Evolutionary conservation across 2,329 filamentous ascomycete genomes (phyloP).

Genomic region (Fusarium tuaranense): DNA sequence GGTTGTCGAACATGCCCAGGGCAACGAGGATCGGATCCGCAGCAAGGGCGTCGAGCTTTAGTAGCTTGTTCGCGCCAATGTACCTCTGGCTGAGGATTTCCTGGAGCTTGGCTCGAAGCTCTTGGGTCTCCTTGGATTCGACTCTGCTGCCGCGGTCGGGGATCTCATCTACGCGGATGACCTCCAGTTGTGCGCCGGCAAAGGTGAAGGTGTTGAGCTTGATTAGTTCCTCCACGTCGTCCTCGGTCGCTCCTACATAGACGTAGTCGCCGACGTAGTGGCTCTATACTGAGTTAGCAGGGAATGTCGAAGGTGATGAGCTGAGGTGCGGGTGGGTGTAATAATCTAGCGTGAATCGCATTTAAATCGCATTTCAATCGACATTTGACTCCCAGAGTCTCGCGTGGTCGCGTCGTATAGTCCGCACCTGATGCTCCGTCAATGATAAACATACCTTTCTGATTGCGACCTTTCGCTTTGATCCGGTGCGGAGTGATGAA

Average conservation of each 20-base stretch:
- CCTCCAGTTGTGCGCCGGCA: slow-evolving; percentile 71
- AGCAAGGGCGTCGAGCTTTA: slow-evolving; percentile 84
- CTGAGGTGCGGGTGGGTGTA: slow-evolving; percentile 35
- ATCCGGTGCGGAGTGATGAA: slow-evolving; percentile 61
- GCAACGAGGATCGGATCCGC: slow-evolving; percentile 77
- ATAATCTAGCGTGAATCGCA: slow-evolving; percentile 31
- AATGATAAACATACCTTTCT: slow-evolving; percentile 78
- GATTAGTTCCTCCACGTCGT: slow-evolving; percentile 72
- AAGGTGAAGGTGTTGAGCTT: slow-evolving; percentile 78
- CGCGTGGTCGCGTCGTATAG: slow-evolving; percentile 34
- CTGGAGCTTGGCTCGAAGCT: slow-evolving; percentile 77
- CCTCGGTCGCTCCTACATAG: slow-evolving; percentile 73
- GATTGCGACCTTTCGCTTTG: slow-evolving; percentile 69
- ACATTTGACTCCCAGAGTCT: slow-evolving; percentile 35
- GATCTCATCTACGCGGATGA: slow-evolving; percentile 62
- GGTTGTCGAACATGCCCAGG: slow-evolving; percentile 80
- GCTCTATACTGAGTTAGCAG: slow-evolving; percentile 80
- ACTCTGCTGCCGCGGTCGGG: slow-evolving; percentile 51
- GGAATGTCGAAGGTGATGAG: slow-evolving; percentile 48
- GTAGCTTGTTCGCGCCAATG: slow-evolving; percentile 75
- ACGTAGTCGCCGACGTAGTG: slow-evolving; percentile 76
- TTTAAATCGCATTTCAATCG: slow-evolving; percentile 19
- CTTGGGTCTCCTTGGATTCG: slow-evolving; percentile 64
- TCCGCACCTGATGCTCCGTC: slow-evolving; percentile 48
- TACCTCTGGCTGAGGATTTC: slow-evolving; percentile 82